Conservation (phyloP, 345 rosid species). For the Gossypium ekmanianum region DNA sequence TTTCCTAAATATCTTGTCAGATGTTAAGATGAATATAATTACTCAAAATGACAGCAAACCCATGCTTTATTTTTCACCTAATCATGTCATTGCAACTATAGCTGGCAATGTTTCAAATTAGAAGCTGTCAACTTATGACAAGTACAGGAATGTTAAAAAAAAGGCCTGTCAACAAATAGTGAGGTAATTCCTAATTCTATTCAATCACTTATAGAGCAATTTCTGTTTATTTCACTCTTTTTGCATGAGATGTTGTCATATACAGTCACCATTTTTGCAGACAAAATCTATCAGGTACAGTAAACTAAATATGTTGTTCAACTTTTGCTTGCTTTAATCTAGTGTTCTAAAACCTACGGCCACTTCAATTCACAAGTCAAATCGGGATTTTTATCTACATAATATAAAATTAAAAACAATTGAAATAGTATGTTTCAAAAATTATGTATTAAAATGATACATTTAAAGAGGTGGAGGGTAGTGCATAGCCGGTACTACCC, state of each 20-base stretch:
- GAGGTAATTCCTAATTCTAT: background rate
- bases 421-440: too few species aligned
- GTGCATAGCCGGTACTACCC: rapidly evolving
- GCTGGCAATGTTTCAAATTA: background rate
- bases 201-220: background rate
- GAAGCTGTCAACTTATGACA: background rate
- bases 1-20: background rate
- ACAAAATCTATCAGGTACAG: conserved; percentile 2
- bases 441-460: too few species aligned
- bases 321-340: background rate
- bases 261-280: background rate
- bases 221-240: background rate
- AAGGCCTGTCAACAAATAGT: background rate
- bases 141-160: background rate
- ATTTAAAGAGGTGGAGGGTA: too few species aligned
- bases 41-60: background rate
- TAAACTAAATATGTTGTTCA: background rate
- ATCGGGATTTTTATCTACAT: rapidly evolving
- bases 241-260: background rate
- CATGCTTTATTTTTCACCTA: background rate
- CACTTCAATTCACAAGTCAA: background rate
- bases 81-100: background rate
- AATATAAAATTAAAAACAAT: too few species aligned
- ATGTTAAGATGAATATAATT: background rate
- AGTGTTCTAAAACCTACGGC: background rate